Evolutionary conservation across 2,329 filamentous ascomycete genomes (phyloP), one percentile per base, ranked within the genome.

Genomic region (Botryotinia narcissicola): DNA sequence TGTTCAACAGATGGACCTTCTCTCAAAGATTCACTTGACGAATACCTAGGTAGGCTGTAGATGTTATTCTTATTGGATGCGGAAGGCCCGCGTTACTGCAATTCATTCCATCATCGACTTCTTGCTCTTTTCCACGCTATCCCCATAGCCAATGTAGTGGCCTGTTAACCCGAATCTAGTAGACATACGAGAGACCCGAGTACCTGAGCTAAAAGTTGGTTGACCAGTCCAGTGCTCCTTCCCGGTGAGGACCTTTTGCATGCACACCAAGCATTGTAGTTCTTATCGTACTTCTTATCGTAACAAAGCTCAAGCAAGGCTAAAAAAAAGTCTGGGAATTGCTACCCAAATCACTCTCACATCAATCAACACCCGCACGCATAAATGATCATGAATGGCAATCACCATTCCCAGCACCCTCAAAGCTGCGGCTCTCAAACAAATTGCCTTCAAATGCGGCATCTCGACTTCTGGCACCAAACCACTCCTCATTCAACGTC

Each of bases 401-500:
- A 70, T 78, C 75, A 75, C 69, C 40, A 74, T 81, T 35, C 77
- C 74, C 63, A 75, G 78, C 44, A 76, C 80, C 2, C 82, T 90
- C 44, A 90, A 88, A 78, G 80, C 83, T 44, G 80, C 83, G 60
- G 83, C 89, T 64, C 82, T 93, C 35, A 88, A 89, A 78, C 82
- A 85, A 51, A 81, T 93, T 54, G 89, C 91, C 8, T 85, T 85
- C 72, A 85, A 86, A 74, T 91, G 88, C 73, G 91, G 91, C 14
- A 84, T 90, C 51, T 83, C 86, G 37, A 85, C 83, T 2, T 84
- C 87, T 0, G 91, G 91, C 8, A 88, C 86, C 6, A 93, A 93
- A 79, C 75, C 84, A 0, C 81, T 84, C 20, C 84, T 93, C 6
- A 78, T 84, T 18, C 77, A 82, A n/a, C 85, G 87, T 0, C 83